These are phyloP conservation scores for Cynanchum wilfordii DNA, from an alignment of 257 asterid species.

Conservation along the genomic window DNA sequence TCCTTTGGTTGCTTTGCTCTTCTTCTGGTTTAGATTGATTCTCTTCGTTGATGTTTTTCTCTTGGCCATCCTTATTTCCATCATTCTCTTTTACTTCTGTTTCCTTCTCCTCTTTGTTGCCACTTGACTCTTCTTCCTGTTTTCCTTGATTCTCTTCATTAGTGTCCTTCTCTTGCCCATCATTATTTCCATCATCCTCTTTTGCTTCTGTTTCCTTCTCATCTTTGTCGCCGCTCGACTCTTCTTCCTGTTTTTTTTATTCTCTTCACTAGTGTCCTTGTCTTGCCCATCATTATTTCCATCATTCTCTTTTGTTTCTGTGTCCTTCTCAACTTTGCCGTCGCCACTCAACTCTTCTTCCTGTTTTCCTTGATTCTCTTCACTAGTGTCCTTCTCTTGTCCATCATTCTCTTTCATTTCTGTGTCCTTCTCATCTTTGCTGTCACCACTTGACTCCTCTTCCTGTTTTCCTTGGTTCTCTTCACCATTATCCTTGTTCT, in stretches of 20 bases:
- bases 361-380: conserved; percentile 13
- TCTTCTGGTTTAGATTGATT: not conserved
- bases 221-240: not conserved
- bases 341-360: conserved; percentile 7
- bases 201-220: conserved; percentile 6
- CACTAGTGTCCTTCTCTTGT: conserved; percentile 14
- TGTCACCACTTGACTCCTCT: conserved; percentile 9
- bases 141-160: not conserved
- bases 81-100: not conserved
- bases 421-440: conserved; percentile 14
- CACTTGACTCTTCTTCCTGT: not conserved
- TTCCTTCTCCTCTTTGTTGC: not conserved
- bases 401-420: conserved; percentile 11
- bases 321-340: not conserved
- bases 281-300: conserved; percentile 5
- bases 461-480: conserved; percentile 8
- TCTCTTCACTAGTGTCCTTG: conserved; percentile 11
- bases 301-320: conserved; percentile 11
- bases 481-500: conserved; percentile 14
- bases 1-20: conserved; percentile 1
- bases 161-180: not conserved
- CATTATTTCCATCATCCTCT: conserved; percentile 7
- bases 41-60: not conserved
- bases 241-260: conserved; percentile 15
- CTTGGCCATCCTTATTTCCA: not conserved